These are phyloP conservation scores for Trichosporon sp. DNA, from an alignment of 1,284 basidiomycete genomes.

Conservation along the genomic window DNA sequence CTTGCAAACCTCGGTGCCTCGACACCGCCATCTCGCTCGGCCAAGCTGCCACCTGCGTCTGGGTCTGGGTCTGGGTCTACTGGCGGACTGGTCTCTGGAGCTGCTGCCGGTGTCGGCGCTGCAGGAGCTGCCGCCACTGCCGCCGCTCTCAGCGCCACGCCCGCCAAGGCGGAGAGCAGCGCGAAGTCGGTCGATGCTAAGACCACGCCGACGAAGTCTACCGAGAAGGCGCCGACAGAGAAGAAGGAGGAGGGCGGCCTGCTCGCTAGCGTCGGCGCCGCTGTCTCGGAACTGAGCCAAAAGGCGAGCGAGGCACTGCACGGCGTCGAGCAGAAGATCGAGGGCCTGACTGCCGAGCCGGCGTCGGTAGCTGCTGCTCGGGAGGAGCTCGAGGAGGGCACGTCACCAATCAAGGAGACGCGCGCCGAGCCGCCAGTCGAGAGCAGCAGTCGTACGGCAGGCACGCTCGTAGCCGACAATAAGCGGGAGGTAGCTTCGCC, in stretches of 20 bases:
- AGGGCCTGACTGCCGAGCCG: background rate
- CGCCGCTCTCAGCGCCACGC: background rate
- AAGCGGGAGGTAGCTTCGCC: background rate
- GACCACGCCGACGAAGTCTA: background rate
- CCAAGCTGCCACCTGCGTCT: background rate
- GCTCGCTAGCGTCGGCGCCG: background rate
- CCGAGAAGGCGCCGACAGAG: background rate
- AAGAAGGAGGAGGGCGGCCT: background rate
- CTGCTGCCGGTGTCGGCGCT: background rate
- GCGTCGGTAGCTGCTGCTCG: background rate
- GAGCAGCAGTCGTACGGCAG: background rate
- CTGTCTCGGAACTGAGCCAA: background rate
- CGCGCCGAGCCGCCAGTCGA: background rate
- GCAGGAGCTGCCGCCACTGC: background rate
- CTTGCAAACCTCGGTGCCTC: background rate
- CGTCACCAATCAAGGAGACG: conserved; percentile 7
- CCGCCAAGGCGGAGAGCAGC: background rate
- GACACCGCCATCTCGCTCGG: background rate
- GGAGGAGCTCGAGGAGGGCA: conserved; percentile 3
- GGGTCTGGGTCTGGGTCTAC: background rate
- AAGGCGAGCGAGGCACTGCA: conserved; percentile 1
- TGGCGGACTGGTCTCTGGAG: background rate
- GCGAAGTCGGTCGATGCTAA: background rate
- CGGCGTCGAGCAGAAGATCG: conserved; percentile 4
- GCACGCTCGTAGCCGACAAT: background rate